These are phyloP conservation scores for Aquanectria penicillioides DNA, from an alignment of 2,329 filamentous ascomycete species.

Conservation along the genomic window DNA sequence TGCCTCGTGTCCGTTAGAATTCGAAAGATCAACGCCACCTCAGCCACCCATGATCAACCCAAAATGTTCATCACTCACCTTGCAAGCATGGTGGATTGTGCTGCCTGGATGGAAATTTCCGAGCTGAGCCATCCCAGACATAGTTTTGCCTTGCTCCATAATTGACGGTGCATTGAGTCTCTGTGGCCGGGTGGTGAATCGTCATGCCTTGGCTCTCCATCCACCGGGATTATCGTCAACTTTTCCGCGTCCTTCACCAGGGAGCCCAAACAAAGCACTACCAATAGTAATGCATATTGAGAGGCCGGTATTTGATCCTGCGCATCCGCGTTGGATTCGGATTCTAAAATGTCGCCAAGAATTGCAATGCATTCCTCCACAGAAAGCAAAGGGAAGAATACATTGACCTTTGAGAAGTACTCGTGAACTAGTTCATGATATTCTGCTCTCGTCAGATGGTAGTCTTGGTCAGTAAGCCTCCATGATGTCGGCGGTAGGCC, in stretches of 20 bases:
- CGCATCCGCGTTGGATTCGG: not conserved
- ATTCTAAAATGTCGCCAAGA: not conserved
- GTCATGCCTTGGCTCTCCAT: not conserved
- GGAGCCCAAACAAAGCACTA: constrained; percentile 17
- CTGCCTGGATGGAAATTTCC: constrained; percentile 26
- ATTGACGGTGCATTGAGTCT: not conserved
- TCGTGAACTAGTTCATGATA: not conserved
- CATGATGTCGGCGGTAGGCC: constrained; percentile 11
- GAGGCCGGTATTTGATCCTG: not conserved
- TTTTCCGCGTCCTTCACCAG: no score
- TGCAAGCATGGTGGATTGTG: constrained; percentile 39
- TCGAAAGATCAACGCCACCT: constrained; percentile 1
- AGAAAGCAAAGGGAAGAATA: constrained; percentile 37
- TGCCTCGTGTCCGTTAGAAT: not conserved
- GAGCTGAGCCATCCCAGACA: constrained; percentile 26
- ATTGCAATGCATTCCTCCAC: not conserved
- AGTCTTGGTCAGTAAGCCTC: constrained; percentile 16
- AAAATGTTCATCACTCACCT: constrained; percentile 35
- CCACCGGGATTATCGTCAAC: not conserved
- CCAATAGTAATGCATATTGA: constrained; percentile 7
- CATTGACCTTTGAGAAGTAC: constrained; percentile 41
- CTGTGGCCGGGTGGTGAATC: not conserved
- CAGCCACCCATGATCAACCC: no score
- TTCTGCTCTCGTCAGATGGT: no score
- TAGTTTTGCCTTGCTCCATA: constrained; percentile 40